phyloP scores from a whole-genome alignment of 2,329 filamentous ascomycete species.

The Apiospora phragmitis region DNA sequence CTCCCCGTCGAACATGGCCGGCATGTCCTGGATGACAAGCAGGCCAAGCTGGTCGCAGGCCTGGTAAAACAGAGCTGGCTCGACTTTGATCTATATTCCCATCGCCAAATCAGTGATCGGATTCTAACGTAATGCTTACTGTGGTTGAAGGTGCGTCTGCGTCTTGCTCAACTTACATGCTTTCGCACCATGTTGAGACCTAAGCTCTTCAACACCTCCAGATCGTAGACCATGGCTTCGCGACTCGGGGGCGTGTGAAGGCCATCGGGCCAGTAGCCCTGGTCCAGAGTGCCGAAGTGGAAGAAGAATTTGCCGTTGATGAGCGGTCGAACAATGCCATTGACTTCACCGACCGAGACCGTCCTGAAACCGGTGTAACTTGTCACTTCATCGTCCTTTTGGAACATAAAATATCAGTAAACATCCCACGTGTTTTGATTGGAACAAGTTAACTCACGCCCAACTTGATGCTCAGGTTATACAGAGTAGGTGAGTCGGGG shows the following conservation, averaged over 20 bases:
- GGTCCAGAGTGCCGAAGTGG: constrained; percentile 67
- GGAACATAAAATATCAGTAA: neutral
- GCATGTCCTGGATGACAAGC: constrained; percentile 73
- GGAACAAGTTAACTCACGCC: constrained; percentile 18
- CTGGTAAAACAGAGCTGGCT: constrained; percentile 66
- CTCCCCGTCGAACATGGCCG: constrained; percentile 46
- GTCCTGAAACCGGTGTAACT: constrained; percentile 73
- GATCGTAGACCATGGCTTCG: constrained; percentile 68
- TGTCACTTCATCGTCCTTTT: constrained; percentile 48
- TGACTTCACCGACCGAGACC: constrained; percentile 54
- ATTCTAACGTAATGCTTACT: neutral
- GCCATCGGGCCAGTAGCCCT: constrained; percentile 72
- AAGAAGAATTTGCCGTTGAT: constrained; percentile 71
- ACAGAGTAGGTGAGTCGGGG: constrained; percentile 61
- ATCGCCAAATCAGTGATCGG: neutral
- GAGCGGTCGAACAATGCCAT: constrained; percentile 61
- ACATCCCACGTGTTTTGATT: neutral
- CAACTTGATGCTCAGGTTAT: constrained; percentile 58
- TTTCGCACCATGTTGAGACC: constrained; percentile 73
- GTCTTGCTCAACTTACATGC: constrained; percentile 49
- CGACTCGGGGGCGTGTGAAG: constrained; percentile 64
- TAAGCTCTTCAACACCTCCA: constrained; percentile 62
- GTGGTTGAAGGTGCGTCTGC: neutral
- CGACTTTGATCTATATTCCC: constrained; percentile 60
- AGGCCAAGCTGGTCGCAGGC: constrained; percentile 67